A percentile compares a stretch with the other conserved stretches of the same genome.
phyloP scores from a whole-genome alignment of 2,329 filamentous ascomycete species.

The Botrytis porri region DNA sequence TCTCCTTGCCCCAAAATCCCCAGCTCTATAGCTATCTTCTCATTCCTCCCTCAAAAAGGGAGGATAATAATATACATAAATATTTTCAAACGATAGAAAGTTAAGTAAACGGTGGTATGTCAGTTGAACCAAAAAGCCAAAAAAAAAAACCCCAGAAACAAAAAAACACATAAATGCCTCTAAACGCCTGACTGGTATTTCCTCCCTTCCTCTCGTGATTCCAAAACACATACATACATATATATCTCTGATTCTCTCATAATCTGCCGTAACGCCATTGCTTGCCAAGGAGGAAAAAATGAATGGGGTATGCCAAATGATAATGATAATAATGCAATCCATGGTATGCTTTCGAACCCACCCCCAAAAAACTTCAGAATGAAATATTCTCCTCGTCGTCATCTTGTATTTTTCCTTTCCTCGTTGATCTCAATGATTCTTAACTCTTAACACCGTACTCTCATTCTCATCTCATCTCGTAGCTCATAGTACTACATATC shows the following conservation, averaged over 20 bases:
- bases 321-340: constrained; percentile 13
- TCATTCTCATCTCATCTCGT: constrained; percentile 10
- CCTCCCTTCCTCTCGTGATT: constrained; percentile 7
- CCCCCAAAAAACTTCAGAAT: neutral
- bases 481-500: constrained; percentile 12
- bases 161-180: constrained; percentile 1
- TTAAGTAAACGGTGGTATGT: constrained; percentile 7
- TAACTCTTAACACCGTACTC: neutral
- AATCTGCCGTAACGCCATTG: constrained; percentile 14
- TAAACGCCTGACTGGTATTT: constrained; percentile 15
- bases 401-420: neutral
- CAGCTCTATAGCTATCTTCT: neutral
- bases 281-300: neutral
- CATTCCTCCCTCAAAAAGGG: neutral
- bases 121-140: neutral
- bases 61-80: constrained; percentile 7
- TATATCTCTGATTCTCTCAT: neutral
- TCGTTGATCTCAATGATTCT: constrained; percentile 11
- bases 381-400: neutral
- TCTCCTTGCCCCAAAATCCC: neutral
- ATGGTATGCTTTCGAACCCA: neutral
- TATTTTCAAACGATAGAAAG: neutral
- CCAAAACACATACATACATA: constrained; percentile 3
- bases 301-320: constrained; percentile 12
- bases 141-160: neutral